Base-by-base conservation (phyloP, 1,284 basidiomycete species). In the Thecaphora frezii region DNA sequence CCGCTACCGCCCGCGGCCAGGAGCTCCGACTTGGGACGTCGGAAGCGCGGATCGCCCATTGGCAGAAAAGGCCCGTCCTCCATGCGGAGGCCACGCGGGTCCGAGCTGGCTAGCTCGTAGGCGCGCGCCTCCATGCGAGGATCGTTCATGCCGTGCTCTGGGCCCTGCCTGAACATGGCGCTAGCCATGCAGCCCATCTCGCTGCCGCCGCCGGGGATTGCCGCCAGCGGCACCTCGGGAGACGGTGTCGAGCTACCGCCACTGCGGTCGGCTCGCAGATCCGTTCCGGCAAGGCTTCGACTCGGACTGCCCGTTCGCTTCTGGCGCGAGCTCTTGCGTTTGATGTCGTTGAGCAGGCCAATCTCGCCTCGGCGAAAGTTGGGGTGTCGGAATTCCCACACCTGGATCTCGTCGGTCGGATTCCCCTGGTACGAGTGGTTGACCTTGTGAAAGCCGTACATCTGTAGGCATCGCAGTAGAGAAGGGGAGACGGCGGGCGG, bases 361-460 rank as follows among this genome's bases (percentile, higher is more conserved):
- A 73, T 62, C 48, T 75, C 69, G 33, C 73, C 73, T 2, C 71
- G 57, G 18, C 70, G 59, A 46, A 75, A 75, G 44, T 48, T 64
- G 0, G 71, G 64, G 42, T 75, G 73, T 16, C 71, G 49, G 44
- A 75, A 75, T 51, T 75, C 73, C 71, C 73, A 75, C 24, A 73
- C 67, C 51, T 75, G 73, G 38, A 69, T 61, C 33, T 73, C 73
- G 45, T 71, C 71, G 23, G 56, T 60, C 1, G 69, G 66, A 10
- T 64, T 63, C 21, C 71, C 69, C 30, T 71, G 71, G 30, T 66
- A 73, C 26, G 67, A 71, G 33, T 74, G 73, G 46, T 74, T 75
- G 41, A 75, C 73, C 55, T 75, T 75, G 66, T 75, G 71, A 42
- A 75, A 75, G 24, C 71, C 73, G 45, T 71, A 69, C 66, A 69